Conservation (phyloP, 352 stramenopile species). For the Pythium scleroteichum region DNA sequence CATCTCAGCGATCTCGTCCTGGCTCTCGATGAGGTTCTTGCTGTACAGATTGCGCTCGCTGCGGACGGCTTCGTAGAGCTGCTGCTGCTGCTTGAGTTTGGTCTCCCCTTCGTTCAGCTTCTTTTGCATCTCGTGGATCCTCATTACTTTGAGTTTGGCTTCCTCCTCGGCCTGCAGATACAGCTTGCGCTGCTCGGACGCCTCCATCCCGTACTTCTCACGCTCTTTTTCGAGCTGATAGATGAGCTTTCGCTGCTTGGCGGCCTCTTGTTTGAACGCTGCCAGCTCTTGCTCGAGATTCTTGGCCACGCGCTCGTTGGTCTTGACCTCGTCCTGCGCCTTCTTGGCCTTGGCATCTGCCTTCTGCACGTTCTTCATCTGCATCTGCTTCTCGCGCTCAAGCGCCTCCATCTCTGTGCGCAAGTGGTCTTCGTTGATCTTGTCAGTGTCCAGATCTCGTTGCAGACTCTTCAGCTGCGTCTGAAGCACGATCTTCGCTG, state of each 20-base stretch:
- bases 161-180: slow-evolving; percentile 85
- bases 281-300: slow-evolving; percentile 83
- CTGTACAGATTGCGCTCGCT: slow-evolving; percentile 94
- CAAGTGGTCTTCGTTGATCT: slow-evolving; percentile 72
- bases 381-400: slow-evolving; percentile 87
- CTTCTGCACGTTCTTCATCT: slow-evolving; percentile 80
- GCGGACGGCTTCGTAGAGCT: slow-evolving; percentile 95
- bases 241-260: slow-evolving; percentile 90
- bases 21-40: slow-evolving; percentile 96
- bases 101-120: slow-evolving; percentile 90
- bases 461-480: slow-evolving; percentile 85
- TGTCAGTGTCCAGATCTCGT: slow-evolving; percentile 77
- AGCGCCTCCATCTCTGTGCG: slow-evolving; percentile 78
- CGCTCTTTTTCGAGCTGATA: slow-evolving; percentile 93
- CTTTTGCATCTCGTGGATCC: slow-evolving; percentile 81
- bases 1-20: slow-evolving; percentile 96
- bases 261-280: slow-evolving; percentile 81
- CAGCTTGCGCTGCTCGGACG: slow-evolving; percentile 81
- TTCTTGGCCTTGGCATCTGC: slow-evolving; percentile 87
- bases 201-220: slow-evolving; percentile 90
- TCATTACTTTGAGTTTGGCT: slow-evolving; percentile 81
- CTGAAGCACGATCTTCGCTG: slow-evolving; percentile 77
- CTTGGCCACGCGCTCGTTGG: slow-evolving; percentile 91
- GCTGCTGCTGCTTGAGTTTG: slow-evolving; percentile 96
- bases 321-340: slow-evolving; percentile 89